phyloP scores from a whole-genome alignment of 306 rosid species.

The Boehmeria nivea region DNA sequence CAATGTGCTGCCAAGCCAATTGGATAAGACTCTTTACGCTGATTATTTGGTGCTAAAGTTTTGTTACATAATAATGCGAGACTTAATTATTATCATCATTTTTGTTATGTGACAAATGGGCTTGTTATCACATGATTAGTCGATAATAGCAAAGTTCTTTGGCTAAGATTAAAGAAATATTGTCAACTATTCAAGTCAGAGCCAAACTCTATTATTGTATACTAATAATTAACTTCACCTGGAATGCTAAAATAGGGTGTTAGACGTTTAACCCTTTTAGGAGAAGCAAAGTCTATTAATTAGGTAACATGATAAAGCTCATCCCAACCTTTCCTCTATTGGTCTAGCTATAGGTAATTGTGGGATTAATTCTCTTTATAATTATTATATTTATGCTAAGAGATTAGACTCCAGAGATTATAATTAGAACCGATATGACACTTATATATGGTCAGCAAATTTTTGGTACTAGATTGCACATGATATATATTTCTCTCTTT shows the following conservation, averaged over 20 bases:
- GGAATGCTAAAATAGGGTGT: not conserved
- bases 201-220: not conserved
- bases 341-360: not conserved
- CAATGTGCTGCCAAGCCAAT: too few relatives aligned
- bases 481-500: too few relatives aligned
- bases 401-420: not conserved
- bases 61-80: too few relatives aligned
- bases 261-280: not conserved
- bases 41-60: too few relatives aligned
- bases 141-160: not conserved
- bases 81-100: not conserved
- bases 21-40: too few relatives aligned
- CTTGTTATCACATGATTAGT: too few relatives aligned
- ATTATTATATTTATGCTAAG: not conserved
- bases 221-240: not conserved
- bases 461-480: not conserved
- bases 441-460: not conserved
- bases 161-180: not conserved
- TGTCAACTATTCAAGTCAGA: not conserved
- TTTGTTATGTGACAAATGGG: too few relatives aligned
- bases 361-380: not conserved
- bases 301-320: not conserved
- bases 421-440: too few relatives aligned
- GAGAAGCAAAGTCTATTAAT: not conserved
- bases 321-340: not conserved